phyloP scores from a whole-genome alignment of 2,329 filamentous ascomycete species.

The Colletotrichum somersetense region DNA sequence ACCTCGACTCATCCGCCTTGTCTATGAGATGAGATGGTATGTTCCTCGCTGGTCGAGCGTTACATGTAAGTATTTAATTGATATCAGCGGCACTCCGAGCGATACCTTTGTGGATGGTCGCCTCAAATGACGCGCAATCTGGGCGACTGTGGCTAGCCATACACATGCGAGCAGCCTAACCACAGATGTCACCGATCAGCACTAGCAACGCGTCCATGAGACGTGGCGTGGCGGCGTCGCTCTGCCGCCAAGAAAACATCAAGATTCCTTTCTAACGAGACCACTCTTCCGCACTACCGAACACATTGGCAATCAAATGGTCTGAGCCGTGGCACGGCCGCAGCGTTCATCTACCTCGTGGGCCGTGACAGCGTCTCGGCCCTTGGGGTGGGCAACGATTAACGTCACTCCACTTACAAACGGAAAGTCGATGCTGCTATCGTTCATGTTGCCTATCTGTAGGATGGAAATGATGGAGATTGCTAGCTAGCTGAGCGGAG shows the following conservation, averaged over 20 bases:
- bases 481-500: no score
- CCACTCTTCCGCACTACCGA: neutral
- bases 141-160: neutral
- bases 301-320: neutral
- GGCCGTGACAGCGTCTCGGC: no score
- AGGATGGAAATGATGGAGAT: no score
- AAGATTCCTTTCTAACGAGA: neutral
- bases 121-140: neutral
- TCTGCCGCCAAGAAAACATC: neutral
- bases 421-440: no score
- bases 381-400: no score
- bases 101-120: no score
- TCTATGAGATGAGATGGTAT: neutral
- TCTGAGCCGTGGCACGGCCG: no score
- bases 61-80: neutral
- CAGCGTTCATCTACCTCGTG: neutral
- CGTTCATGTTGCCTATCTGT: neutral
- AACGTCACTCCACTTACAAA: no score
- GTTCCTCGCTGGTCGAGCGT: neutral
- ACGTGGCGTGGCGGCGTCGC: conserved; percentile 5
- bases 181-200: conserved; percentile 13
- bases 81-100: no score
- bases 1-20: no score
- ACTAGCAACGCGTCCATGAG: conserved; percentile 19
- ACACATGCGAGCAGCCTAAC: neutral